A percentile compares a stretch with the other conserved stretches of the same genome.
Evolutionary conservation across 495 filamentous ascomycete species (phyloP).

Genomic region (Emericellopsis terricola): DNA sequence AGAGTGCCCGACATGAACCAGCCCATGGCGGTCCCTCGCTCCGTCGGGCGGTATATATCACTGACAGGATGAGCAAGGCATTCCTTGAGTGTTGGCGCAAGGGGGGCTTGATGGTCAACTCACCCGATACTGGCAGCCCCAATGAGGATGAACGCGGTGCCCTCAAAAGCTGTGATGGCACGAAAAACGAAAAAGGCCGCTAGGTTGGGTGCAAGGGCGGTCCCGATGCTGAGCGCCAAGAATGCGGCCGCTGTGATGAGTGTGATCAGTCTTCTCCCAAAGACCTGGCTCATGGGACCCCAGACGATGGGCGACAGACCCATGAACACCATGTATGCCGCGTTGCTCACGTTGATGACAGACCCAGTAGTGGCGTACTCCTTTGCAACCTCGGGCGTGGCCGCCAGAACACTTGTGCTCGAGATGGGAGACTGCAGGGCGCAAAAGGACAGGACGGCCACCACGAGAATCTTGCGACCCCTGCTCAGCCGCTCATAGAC

Average conservation of each 20-base stretch:
- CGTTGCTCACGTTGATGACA: slow-evolving; percentile 52
- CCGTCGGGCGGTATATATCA: slow-evolving; percentile 44
- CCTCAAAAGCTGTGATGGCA: slow-evolving; percentile 50
- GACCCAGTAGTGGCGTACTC: slow-evolving; percentile 43
- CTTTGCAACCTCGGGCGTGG: slow-evolving; percentile 45
- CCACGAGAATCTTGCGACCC: slow-evolving; percentile 39
- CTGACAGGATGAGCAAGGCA: slow-evolving; percentile 10
- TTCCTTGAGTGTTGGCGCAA: neutral
- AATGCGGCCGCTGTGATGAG: slow-evolving; percentile 38
- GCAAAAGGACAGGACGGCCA: slow-evolving; percentile 44
- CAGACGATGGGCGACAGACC: slow-evolving; percentile 47
- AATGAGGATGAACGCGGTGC: slow-evolving; percentile 48
- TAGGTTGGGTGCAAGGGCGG: slow-evolving; percentile 47
- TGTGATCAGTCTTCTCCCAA: slow-evolving; percentile 31
- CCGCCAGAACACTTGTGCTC: slow-evolving; percentile 50
- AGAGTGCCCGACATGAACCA: slow-evolving; percentile 55
- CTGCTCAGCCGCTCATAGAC: slow-evolving; percentile 35
- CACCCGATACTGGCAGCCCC: slow-evolving; percentile 41
- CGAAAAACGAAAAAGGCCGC: slow-evolving; percentile 52
- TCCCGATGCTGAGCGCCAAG: slow-evolving; percentile 44
- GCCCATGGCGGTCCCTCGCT: slow-evolving; percentile 48
- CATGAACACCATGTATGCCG: slow-evolving; percentile 53
- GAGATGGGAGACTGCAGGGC: slow-evolving; percentile 51
- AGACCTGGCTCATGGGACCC: slow-evolving; percentile 51
- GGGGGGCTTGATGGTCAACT: slow-evolving; percentile 4